Conservation (phyloP, 306 rosid species). For the Delonix regia region DNA sequence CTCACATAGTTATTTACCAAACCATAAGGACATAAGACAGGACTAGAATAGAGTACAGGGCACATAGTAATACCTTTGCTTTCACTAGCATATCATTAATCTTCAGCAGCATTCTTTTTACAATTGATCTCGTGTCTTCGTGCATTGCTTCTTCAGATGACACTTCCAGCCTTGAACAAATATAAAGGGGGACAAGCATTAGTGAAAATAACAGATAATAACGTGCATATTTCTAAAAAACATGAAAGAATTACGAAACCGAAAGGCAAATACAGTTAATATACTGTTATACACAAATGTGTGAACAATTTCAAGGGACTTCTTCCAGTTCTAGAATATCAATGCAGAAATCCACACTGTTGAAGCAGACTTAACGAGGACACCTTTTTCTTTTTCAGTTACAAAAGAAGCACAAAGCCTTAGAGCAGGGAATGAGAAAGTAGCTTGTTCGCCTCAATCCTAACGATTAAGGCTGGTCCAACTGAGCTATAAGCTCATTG, state of each 20-base stretch:
- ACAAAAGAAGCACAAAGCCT: no score
- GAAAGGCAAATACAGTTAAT: neutral
- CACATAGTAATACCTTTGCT: constrained; percentile 68
- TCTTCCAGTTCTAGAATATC: neutral
- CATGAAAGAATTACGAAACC: neutral
- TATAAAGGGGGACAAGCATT: constrained; percentile 19
- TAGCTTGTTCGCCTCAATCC: no score
- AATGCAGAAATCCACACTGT: neutral
- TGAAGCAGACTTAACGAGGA: no score
- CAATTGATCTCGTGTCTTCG: constrained; percentile 58
- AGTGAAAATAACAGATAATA: neutral
- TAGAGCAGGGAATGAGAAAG: neutral
- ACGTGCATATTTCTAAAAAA: neutral
- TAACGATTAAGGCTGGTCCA: neutral
- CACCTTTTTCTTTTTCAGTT: no score
- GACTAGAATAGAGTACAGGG: constrained; percentile 31
- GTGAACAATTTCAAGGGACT: neutral
- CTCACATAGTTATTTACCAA: constrained; percentile 11
- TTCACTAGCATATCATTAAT: constrained; percentile 54
- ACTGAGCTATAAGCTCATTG: neutral
- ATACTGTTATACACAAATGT: no score
- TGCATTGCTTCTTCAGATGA: constrained; percentile 61
- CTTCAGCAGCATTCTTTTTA: constrained; percentile 67
- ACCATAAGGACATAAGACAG: neutral
- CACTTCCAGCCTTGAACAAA: constrained; percentile 48